A percentile compares a stretch with the other conserved stretches of the same genome.
phyloP scores from a whole-genome alignment of 345 rosid species.

The Lepidium aucheri region DNA sequence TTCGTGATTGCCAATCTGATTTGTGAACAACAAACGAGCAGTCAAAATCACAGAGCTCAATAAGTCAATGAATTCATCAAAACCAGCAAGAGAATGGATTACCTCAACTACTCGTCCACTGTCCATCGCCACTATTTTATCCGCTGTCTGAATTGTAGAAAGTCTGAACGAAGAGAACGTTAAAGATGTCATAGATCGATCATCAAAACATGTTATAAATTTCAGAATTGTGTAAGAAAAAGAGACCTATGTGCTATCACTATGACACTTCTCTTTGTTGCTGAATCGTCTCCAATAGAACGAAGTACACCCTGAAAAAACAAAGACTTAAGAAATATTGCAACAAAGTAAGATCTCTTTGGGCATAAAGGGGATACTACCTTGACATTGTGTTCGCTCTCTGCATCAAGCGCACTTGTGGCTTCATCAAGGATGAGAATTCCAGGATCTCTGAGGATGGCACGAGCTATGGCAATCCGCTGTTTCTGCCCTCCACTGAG shows the following conservation, averaged over 20 bases:
- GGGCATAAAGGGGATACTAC: constrained; percentile 24
- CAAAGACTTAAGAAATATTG: neutral
- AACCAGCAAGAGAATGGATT: neutral
- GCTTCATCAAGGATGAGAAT: constrained; percentile 97
- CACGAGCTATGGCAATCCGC: constrained; percentile 94
- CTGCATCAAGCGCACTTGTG: constrained; percentile 93
- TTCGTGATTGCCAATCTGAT: constrained; percentile 73
- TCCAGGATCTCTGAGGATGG: constrained; percentile 84
- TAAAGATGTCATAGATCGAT: neutral
- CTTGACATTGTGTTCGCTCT: constrained; percentile 94
- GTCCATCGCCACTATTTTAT: constrained; percentile 85
- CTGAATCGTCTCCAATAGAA: constrained; percentile 47
- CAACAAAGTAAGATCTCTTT: neutral
- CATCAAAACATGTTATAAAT: neutral
- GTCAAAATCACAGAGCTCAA: neutral
- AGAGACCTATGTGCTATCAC: constrained; percentile 83
- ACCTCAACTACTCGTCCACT: constrained; percentile 80
- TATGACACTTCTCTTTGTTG: constrained; percentile 65
- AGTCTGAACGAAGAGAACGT: constrained; percentile 43
- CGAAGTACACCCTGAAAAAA: constrained; percentile 70
- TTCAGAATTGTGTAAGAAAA: neutral
- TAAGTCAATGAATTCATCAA: neutral
- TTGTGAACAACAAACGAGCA: neutral
- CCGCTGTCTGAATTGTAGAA: constrained; percentile 89
- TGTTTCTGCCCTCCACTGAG: constrained; percentile 99